A percentile compares a stretch with the other conserved stretches of the same genome.
Evolutionary conservation across 139 green algal genomes (phyloP).

Genomic region (Spirogloea muscicola): DNA sequence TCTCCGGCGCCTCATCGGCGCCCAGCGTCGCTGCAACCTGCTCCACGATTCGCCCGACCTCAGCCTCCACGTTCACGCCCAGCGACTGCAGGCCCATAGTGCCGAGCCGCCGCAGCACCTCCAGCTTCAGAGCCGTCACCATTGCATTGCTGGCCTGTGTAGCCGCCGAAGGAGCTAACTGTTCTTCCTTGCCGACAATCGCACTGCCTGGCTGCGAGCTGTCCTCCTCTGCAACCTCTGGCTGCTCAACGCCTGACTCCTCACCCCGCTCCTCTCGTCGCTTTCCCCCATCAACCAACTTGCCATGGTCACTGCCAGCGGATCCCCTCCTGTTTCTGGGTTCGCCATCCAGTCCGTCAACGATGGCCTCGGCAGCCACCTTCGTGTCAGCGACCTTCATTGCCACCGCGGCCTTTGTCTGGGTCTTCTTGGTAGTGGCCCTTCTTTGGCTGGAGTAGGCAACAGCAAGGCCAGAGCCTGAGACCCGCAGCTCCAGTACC

Average conservation of each 20-base stretch:
- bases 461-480: no score
- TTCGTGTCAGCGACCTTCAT: no score
- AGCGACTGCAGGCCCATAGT: not conserved
- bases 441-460: no score
- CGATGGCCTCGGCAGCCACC: no score
- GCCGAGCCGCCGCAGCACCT: conserved; percentile 5
- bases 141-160: not conserved
- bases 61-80: conserved; percentile 8
- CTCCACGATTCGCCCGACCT: not conserved
- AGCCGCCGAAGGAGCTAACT: not conserved
- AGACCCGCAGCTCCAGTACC: no score
- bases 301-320: no score
- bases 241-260: not conserved
- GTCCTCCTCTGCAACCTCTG: not conserved
- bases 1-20: not conserved
- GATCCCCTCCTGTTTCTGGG: no score
- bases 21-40: not conserved
- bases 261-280: no score
- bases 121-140: not conserved
- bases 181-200: not conserved
- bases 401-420: no score
- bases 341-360: no score
- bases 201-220: not conserved
- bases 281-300: no score
- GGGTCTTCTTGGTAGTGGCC: no score